phyloP scores from a whole-genome alignment of 768 basidiomycete genomes.

The Lactarius sanguifluus region DNA sequence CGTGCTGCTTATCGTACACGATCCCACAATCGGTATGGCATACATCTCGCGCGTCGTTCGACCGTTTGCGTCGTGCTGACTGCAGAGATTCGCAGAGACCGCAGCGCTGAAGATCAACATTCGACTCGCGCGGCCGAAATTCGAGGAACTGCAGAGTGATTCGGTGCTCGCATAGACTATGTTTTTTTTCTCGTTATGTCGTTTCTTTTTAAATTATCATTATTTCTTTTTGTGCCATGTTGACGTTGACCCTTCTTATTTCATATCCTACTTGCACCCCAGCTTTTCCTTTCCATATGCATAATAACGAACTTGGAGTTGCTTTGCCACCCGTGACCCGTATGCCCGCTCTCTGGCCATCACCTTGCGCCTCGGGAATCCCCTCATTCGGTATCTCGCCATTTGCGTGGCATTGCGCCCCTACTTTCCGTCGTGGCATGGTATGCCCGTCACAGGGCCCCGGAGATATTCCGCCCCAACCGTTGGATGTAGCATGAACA shows the following conservation, averaged over 20 bases:
- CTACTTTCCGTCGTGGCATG: neutral
- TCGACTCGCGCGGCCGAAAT: conserved; percentile 79
- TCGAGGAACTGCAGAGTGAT: conserved; percentile 85
- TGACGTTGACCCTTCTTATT: neutral
- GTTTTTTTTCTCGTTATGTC: neutral
- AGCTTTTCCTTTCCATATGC: neutral
- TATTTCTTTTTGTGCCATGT: conserved; percentile 22
- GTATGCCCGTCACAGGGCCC: no score
- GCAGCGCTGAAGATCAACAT: conserved; percentile 88
- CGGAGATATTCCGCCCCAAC: no score
- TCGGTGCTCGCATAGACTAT: conserved; percentile 32
- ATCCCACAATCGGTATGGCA: conserved; percentile 77
- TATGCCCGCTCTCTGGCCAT: neutral
- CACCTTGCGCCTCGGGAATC: neutral
- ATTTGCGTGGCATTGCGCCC: neutral
- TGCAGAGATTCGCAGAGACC: conserved; percentile 57
- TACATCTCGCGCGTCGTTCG: conserved; percentile 8
- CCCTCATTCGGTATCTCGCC: neutral
- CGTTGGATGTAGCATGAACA: neutral
- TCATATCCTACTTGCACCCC: neutral
- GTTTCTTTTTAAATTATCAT: conserved; percentile 12
- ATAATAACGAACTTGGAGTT: conserved; percentile 3
- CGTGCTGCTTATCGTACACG: conserved; percentile 84
- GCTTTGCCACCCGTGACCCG: neutral
- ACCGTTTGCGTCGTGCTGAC: conserved; percentile 13